Percentiles rank a stretch among this genome's conserved stretches.
These are phyloP conservation scores for Omphalotus guepiniiformis DNA, from an alignment of 768 basidiomycete species.

Conservation along the genomic window DNA sequence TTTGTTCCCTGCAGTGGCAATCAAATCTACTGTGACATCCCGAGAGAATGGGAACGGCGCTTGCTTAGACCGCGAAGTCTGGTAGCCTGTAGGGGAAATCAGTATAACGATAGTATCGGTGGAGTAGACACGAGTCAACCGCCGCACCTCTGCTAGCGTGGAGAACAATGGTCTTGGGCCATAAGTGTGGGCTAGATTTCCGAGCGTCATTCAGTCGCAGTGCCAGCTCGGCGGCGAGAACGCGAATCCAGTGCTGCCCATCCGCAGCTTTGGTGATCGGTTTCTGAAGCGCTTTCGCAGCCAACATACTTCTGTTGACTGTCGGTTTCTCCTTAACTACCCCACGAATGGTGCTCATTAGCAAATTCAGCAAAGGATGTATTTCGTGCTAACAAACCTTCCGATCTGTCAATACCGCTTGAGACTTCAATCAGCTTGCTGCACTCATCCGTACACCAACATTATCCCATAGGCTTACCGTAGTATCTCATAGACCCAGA, in stretches of 20 bases:
- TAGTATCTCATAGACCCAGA: conserved; percentile 92
- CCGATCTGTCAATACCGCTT: conserved; percentile 83
- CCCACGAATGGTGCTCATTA: no score
- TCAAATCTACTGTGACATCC: conserved; percentile 69
- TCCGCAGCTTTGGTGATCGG: conserved; percentile 70
- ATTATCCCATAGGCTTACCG: conserved; percentile 67
- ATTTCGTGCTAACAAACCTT: conserved; percentile 52
- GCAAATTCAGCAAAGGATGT: not conserved
- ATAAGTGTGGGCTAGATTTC: conserved; percentile 62
- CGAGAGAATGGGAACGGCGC: conserved; percentile 80
- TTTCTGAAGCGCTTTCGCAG: conserved; percentile 89
- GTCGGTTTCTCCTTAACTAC: conserved; percentile 82
- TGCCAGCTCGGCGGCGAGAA: conserved; percentile 87
- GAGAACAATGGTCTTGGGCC: conserved; percentile 91
- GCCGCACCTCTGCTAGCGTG: conserved; percentile 64
- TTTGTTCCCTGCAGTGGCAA: conserved; percentile 71
- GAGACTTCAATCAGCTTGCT: not conserved
- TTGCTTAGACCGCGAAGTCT: conserved; percentile 73
- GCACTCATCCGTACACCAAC: no score
- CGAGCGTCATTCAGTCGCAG: conserved; percentile 82
- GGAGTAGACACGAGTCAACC: not conserved
- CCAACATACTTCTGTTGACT: conserved; percentile 88
- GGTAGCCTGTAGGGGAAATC: conserved; percentile 46
- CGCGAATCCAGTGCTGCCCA: conserved; percentile 87
- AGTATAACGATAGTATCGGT: not conserved